Conservation (phyloP, 2,329 filamentous ascomycete species). For the Beauveria sp. region DNA sequence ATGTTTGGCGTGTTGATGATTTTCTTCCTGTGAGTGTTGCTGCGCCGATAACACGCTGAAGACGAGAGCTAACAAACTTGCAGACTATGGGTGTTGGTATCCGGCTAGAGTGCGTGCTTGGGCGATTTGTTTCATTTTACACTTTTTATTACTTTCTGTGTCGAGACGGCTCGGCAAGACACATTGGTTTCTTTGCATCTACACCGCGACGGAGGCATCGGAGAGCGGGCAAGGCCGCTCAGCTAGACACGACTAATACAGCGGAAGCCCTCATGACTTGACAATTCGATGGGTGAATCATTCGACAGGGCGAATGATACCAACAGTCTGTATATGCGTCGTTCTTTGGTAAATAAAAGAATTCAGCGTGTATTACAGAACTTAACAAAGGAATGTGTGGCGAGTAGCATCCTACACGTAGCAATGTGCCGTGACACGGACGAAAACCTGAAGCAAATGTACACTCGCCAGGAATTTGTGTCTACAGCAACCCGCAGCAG, state of each 20-base stretch:
- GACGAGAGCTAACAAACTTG: conserved; percentile 11
- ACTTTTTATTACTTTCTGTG: not conserved
- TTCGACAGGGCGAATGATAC: not conserved
- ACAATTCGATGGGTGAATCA: not conserved
- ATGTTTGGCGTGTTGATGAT: conserved; percentile 83
- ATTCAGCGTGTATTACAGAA: not conserved
- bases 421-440: no score
- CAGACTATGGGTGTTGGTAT: conserved; percentile 34
- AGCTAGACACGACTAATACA: conserved; percentile 4
- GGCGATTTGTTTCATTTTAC: not conserved
- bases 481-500: no score
- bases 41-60: not conserved
- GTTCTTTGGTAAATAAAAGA: not conserved
- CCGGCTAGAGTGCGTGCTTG: conserved; percentile 20
- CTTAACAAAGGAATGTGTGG: no score
- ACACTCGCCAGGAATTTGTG: no score
- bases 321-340: not conserved
- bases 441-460: no score
- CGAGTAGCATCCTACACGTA: no score
- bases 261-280: not conserved
- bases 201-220: not conserved
- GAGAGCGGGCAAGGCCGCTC: not conserved
- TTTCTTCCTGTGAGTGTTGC: conserved; percentile 59
- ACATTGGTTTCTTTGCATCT: conserved; percentile 5
- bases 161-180: not conserved